Conservation (phyloP, 2,329 filamentous ascomycete genomes). For the Colletotrichum cuscutae region DNA sequence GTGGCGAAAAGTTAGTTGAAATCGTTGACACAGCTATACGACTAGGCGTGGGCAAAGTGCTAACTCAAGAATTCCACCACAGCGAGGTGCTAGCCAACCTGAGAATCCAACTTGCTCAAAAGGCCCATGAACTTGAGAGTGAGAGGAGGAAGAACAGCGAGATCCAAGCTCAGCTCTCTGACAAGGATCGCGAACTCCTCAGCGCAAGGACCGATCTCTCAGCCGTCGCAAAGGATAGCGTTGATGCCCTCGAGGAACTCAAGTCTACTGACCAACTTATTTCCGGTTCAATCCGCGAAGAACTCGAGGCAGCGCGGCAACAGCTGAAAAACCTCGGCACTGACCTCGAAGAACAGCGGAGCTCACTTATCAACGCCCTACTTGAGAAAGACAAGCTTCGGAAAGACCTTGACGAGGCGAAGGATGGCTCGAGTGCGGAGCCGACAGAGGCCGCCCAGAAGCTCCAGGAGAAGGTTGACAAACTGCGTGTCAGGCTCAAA, state of each 20-base stretch:
- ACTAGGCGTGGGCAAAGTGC: constrained; percentile 44
- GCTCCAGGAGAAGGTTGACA: constrained; percentile 65
- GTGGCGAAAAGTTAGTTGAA: constrained; percentile 63
- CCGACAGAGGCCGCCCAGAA: constrained; percentile 51
- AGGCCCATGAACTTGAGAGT: constrained; percentile 52
- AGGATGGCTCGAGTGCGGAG: constrained; percentile 49
- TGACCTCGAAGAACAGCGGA: constrained; percentile 67
- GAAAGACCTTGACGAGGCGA: constrained; percentile 61
- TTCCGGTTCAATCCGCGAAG: constrained; percentile 66
- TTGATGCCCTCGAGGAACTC: constrained; percentile 66
- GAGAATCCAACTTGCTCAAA: constrained; percentile 58
- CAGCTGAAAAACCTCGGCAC: constrained; percentile 59
- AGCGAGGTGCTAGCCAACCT: constrained; percentile 63
- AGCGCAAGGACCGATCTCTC: constrained; percentile 63
- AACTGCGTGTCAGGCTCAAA: constrained; percentile 64
- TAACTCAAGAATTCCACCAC: constrained; percentile 60
- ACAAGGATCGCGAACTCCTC: constrained; percentile 66
- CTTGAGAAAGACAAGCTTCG: constrained; percentile 70
- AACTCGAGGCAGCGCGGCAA: constrained; percentile 65
- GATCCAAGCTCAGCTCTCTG: constrained; percentile 60
- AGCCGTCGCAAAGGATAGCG: constrained; percentile 63
- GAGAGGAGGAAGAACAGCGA: constrained; percentile 45
- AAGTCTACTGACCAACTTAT: constrained; percentile 70
- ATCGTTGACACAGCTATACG: constrained; percentile 35
- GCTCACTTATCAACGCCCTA: constrained; percentile 68